Evolutionary conservation across 202 grass and related monocot species (phyloP), one percentile per base, ranked within the genome.

Genomic region (Setaria viridis): DNA sequence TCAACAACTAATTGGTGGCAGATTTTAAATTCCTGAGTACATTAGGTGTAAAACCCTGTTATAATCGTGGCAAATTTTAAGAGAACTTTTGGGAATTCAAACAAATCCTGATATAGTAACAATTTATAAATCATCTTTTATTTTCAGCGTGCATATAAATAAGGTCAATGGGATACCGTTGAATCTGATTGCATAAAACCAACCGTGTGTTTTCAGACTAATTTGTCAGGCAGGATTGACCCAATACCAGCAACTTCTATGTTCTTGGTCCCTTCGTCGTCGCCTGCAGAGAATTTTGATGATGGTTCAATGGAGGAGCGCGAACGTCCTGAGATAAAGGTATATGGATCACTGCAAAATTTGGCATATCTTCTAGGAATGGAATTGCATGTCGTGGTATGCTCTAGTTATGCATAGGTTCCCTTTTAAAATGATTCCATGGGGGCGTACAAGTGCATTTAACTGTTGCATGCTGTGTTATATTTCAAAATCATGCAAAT

Each of bases 291-390:
- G 45, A 91, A 46, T 86, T 90, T 88, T 33, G 87, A 93, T 84
- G 91, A 95, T 68, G 85, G 80, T 59, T 79, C 69, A 30, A 41
- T 85, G 48, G 91, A 95, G 81, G 91, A 95, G 90, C 80, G 73
- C 0, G 62, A 76, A 4, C 83, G 54, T 67, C 72, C 72, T 2
- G 69, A 86, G 37, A 64, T 95, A 57, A 84, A 88, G 72, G 79
- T 89, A 79, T 89, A 79, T 66, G 32, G 12, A 25, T 71, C 41
- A 70, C 68, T 70, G 46, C 2, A 32, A 16, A 62, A 5, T 33
- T 57, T 41, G 45, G 56, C n/a, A 78, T 78, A 21, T 77, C 29
- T 82, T 25, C 35, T 54, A 82, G 19, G 13, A 20, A 30, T 9
- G 29, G 0, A 21, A 57, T 50, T 82, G 32, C 33, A 45, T 33